Evolutionary conservation across 352 stramenopile species (phyloP).

Genomic region (Globisporangium cylindrosporum): DNA sequence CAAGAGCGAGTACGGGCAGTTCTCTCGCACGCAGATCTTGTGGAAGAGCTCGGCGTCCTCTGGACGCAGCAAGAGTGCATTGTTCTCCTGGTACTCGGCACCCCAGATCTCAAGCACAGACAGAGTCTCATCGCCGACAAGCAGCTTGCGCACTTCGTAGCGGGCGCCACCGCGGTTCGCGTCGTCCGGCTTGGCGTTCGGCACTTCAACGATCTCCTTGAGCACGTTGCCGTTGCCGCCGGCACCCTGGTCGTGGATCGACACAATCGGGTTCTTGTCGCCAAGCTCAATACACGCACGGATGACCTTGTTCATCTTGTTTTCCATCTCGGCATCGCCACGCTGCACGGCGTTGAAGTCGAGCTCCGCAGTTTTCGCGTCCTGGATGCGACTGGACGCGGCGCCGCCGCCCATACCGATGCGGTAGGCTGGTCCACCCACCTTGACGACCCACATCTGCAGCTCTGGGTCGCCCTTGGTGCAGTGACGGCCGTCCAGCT

Average conservation of each 20-base stretch:
- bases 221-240: constrained; percentile 99
- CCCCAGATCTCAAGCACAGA: constrained; percentile 99
- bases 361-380: constrained; percentile 91
- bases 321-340: constrained; percentile 99
- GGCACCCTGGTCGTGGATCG: constrained; percentile 99
- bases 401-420: constrained; percentile 99
- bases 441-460: constrained; percentile 98
- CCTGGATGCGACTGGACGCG: constrained; percentile 94
- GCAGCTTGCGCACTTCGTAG: constrained; percentile 97
- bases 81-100: constrained; percentile 99
- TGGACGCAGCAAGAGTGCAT: constrained; percentile 93
- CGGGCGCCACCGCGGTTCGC: constrained; percentile 78
- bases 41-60: constrained; percentile 91
- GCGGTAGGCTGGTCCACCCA: constrained; percentile 97
- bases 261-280: constrained; percentile 98
- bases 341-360: constrained; percentile 99
- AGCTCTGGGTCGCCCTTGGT: constrained; percentile 93
- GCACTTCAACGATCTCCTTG: constrained; percentile 98
- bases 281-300: constrained; percentile 97
- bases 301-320: constrained; percentile 99
- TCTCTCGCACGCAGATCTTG: constrained; percentile 95
- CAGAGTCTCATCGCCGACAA: constrained; percentile 97
- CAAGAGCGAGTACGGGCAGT: constrained; percentile 95
- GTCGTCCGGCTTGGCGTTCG: constrained; percentile 80
- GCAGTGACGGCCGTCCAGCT: constrained; percentile 93